Base-by-base conservation (phyloP, 2,329 filamentous ascomycete genomes). In the Monilinia fructicola region DNA sequence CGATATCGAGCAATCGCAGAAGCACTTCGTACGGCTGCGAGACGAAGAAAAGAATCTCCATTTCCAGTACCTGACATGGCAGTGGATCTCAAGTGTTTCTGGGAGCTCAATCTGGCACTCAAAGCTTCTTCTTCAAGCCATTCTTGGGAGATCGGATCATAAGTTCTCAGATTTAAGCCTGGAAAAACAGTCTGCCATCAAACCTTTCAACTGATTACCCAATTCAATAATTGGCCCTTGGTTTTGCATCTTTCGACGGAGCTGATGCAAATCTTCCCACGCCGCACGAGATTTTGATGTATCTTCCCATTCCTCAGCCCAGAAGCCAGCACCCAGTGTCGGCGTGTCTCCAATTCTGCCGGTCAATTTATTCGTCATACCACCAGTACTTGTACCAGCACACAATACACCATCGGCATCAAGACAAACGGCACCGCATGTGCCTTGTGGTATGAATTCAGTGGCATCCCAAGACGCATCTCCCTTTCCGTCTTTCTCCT, bases 331-430 rank as follows among this genome's bases (percentile, higher is more conserved):
- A 0, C 93, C 93, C 0, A 93, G 80, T 0, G 89, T 90, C 0
- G 93, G 92, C 14, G 93, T 97, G 75, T 97, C 93, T 0, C 93
- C 93, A 69, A 96, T 89, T 26, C 93, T 82, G 0, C 92, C 93
- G 0, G 91, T 90, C 65, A 94, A 79, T 80, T 97, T 97, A 76
- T 97, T 97, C 28, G 93, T 97, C 77, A 96, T 76, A 0, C 93
- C 93, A 6, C 93, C 93, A 0, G 86, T 88, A 73, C 84, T 87
- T 3, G 86, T 88, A 0, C 85, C 86, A n/a, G 77, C 81, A 71
- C 90, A 93, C 3, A 96, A 77, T 4, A 90, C 86, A 0, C 92
- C 92, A 52, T 87, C 84, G n/a, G 80, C 81, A 76, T 96, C 93
- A 10, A 96, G 79, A 31, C 90, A 92, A 0, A 96, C 91, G 10